These are phyloP conservation scores for Chrysosporium queenslandicum DNA, from an alignment of 2,329 filamentous ascomycete genomes.

Conservation along the genomic window DNA sequence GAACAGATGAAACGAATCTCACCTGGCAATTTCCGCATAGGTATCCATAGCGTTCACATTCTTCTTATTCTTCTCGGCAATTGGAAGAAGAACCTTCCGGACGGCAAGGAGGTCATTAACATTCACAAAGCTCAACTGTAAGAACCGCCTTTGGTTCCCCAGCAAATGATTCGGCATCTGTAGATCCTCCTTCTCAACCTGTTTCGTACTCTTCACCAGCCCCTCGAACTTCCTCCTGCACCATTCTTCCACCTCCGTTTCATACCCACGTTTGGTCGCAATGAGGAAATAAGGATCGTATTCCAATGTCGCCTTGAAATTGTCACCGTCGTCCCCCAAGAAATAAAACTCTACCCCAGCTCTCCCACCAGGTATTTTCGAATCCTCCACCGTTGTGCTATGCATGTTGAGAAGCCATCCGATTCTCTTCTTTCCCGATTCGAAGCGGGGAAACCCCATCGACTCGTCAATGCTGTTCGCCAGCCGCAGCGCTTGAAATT, in stretches of 20 bases:
- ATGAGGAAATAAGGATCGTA: conserved; percentile 96
- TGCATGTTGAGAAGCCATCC: conserved; percentile 97
- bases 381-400: conserved; percentile 74
- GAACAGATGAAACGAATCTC: background rate
- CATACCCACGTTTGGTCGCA: conserved; percentile 75
- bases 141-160: conserved; percentile 77
- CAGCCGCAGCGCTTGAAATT: conserved; percentile 71
- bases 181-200: conserved; percentile 84
- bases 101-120: conserved; percentile 78
- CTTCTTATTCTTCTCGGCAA: conserved; percentile 94
- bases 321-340: conserved; percentile 74
- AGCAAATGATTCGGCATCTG: conserved; percentile 91
- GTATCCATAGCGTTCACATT: conserved; percentile 95
- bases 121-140: conserved; percentile 79
- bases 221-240: conserved; percentile 68
- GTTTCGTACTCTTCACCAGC: conserved; percentile 64
- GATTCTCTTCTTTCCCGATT: conserved; percentile 70
- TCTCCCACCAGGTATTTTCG: conserved; percentile 70
- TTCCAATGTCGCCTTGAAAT: conserved; percentile 92
- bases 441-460: conserved; percentile 89
- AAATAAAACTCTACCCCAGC: conserved; percentile 96
- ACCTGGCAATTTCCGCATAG: conserved; percentile 92
- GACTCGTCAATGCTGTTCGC: conserved; percentile 85
- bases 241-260: conserved; percentile 95
- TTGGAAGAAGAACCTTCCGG: conserved; percentile 70